Evolutionary conservation across 2,329 filamentous ascomycete genomes (phyloP), one percentile per base, ranked within the genome.

Genomic region (Bipolaris oryzae): DNA sequence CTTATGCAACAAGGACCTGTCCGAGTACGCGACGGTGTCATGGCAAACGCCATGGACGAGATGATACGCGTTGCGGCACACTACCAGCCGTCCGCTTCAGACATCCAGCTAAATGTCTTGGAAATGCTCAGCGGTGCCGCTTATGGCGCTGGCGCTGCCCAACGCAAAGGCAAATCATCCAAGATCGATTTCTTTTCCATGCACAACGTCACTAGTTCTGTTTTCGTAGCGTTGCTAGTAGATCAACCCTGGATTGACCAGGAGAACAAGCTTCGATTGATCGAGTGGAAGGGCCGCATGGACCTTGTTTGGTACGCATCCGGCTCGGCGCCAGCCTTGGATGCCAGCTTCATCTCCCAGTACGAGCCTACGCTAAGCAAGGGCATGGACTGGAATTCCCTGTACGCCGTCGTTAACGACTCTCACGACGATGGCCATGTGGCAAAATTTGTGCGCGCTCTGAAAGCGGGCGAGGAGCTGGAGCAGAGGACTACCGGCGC

Each of bases 131-230:
- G 15, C 31, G 10, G 31, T 34, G 10, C 31, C 31, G 31, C 31
- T 10, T 34, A 11, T 34, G 31, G 10, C 15, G 31, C 31, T 11
- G 31, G 31, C 31, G 31, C 31, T 34, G 31, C 31, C 10, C 31
- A 34, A 10, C 31, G 31, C 5, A 34, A 11, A 11, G 15, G 15
- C 31, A 34, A 34, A 34, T 2, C 31, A 34, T 15, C 31, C 7
- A 68, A 68, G 44, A 61, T 68, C 46, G 64, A 68, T 38, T 68
- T 68, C n/a, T 76, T 77, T 63, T 45, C 46, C 45, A 62, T 48
- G 68, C 76, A 78, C 60, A 53, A 46, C 42, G 72, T 77, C 2
- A 77, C 72, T n/a, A 66, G 65, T 55, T 64, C 60, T 50, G 66
- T 78, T 39, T 74, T 74, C 57, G 58, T 74, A 20, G 69, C 44